Percentiles rank a stretch among this genome's conserved stretches.
Evolutionary conservation across 345 rosid species (phyloP).

Genomic region (Citropsis articulata): DNA sequence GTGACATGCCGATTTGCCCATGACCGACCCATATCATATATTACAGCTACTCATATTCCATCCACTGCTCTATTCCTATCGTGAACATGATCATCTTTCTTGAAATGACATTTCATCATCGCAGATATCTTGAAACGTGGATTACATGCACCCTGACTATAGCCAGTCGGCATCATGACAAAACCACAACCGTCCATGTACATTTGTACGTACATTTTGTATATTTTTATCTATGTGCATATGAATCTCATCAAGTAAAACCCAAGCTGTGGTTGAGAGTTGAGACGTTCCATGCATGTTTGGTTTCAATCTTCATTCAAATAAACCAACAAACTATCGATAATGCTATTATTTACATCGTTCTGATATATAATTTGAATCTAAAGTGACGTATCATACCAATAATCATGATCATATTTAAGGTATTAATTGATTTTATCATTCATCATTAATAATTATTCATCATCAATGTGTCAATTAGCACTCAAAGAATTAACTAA

Average conservation of each 20-base stretch:
- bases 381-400: too few species aligned
- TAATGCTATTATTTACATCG: too few species aligned
- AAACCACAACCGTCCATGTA: constrained; percentile 18
- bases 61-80: background rate
- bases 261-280: background rate
- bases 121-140: constrained; percentile 19
- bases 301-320: background rate
- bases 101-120: constrained; percentile 51
- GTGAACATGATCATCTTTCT: background rate
- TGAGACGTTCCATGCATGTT: background rate
- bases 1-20: constrained; percentile 14
- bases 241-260: background rate
- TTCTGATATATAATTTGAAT: too few species aligned
- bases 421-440: too few species aligned
- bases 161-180: constrained; percentile 8
- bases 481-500: too few species aligned
- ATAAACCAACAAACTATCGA: background rate
- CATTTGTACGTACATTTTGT: background rate
- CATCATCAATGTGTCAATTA: too few species aligned
- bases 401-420: too few species aligned
- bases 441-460: too few species aligned
- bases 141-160: constrained; percentile 30
- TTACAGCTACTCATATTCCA: background rate
- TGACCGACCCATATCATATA: constrained; percentile 8
- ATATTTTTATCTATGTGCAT: background rate